Base-by-base conservation (phyloP, 139 green algal species). In the Nannochloris sp. region DNA sequence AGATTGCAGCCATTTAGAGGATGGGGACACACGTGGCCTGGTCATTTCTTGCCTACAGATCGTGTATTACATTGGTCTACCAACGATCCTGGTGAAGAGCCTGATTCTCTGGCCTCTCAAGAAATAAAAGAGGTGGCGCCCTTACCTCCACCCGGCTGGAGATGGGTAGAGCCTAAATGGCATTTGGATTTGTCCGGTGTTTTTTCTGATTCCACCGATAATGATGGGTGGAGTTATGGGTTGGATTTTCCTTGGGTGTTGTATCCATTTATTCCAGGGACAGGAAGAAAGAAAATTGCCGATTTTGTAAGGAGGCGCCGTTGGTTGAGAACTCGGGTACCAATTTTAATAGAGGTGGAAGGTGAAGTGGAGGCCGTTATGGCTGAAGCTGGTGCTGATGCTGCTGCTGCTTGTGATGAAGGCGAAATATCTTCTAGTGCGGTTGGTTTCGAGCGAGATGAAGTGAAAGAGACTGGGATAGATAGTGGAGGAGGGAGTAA, bases 11-110 rank as follows among this genome's bases (percentile, higher is more conserved):
- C 89, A 3, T 96, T 95, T 76, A 73, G 79, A 6, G 87, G 83
- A 19, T 95, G 81, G 81, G 87, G 89, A 15, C 83, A 90, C 68
- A 80, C 70, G 8, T 96, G 85, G 84, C 89, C 89, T 0, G 89
- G 89, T 9, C 83, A 95, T 75, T 92, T 96, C 73, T 79, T 96
- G 55, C 89, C 89, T 7, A 85, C 74, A 1, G 89, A 96, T 72
- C 68, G 78, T 2, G 77, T 90, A 36, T 76, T 82, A 3, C 83
- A 87, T 45, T 92, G 85, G 85, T 66, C 65, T 15, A 65, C 80
- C 54, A 51, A n/a, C n/a, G n/a, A 64, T 53, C 3, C 56, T n/a
- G 10, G 27, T 25, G 6, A n/a, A 27, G 47, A 45, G 10, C 25
- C 67, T 39, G n/a, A 6, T 33, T 32, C 39, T 19, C 30, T 53